Conservation (phyloP, 805 yeast species). For the Saturnispora mendoncae region DNA sequence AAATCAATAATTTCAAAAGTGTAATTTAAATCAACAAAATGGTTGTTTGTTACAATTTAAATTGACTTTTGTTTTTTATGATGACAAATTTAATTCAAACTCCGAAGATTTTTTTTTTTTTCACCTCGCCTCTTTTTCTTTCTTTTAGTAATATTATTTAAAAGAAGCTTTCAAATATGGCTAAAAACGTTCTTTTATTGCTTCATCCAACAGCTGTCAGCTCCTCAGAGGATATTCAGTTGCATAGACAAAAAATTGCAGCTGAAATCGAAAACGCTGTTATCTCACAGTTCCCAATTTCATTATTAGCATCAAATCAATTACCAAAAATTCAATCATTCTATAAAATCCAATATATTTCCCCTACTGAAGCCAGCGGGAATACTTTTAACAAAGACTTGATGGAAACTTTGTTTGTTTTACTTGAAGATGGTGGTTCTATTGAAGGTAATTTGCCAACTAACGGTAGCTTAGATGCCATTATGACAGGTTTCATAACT, state of each 20-base stretch:
- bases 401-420: slow-evolving; percentile 31
- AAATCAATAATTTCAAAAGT: too few species aligned
- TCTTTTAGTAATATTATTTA: neutral
- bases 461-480: slow-evolving; percentile 49
- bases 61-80: too few species aligned
- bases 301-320: slow-evolving; percentile 43
- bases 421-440: slow-evolving; percentile 37
- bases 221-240: slow-evolving; percentile 38
- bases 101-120: neutral
- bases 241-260: slow-evolving; percentile 29
- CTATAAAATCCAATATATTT: slow-evolving; percentile 42
- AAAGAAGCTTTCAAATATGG: neutral
- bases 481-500: slow-evolving; percentile 56
- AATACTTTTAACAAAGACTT: slow-evolving; percentile 41
- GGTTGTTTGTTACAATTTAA: too few species aligned
- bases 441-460: slow-evolving; percentile 46
- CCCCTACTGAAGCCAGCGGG: slow-evolving; percentile 40
- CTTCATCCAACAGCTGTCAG: slow-evolving; percentile 64
- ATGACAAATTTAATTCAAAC: slow-evolving; percentile 1
- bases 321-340: slow-evolving; percentile 29
- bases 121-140: neutral
- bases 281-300: slow-evolving; percentile 46
- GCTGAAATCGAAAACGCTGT: slow-evolving; percentile 24
- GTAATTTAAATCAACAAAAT: too few species aligned
- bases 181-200: slow-evolving; percentile 33